Evolutionary conservation across 169 alveolate genomes (phyloP).

Genomic region (Babesia caballi): DNA sequence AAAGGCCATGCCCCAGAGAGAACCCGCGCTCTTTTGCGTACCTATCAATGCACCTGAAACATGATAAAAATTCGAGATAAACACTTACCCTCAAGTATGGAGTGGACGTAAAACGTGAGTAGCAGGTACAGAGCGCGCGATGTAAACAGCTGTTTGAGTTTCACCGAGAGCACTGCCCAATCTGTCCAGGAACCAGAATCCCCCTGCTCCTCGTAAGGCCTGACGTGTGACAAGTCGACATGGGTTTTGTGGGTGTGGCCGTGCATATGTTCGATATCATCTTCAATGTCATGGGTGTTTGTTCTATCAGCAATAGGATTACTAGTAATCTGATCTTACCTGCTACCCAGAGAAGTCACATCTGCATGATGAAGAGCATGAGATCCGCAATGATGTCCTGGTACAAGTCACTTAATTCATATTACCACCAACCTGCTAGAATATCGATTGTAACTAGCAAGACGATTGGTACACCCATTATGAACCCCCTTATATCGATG

Average conservation of each 20-base stretch:
- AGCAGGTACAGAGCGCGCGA: slow-evolving; percentile 55
- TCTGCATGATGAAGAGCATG: slow-evolving; percentile 11
- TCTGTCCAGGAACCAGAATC: neutral
- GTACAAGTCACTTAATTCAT: neutral
- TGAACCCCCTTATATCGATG: slow-evolving; percentile 55
- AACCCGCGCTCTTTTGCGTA: slow-evolving; percentile 20
- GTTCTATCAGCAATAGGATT: neutral
- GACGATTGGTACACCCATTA: slow-evolving; percentile 50
- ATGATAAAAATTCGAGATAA: neutral
- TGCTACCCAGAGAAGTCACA: slow-evolving; percentile 13
- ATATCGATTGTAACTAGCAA: slow-evolving; percentile 57
- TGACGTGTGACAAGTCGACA: slow-evolving; percentile 31
- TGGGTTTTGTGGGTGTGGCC: neutral
- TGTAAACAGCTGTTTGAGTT: slow-evolving; percentile 35
- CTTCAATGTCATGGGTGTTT: neutral
- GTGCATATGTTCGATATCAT: neutral
- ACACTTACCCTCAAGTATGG: slow-evolving; percentile 56
- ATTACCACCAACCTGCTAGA: slow-evolving; percentile 31
- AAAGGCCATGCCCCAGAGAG: slow-evolving; percentile 63
- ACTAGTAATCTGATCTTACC: neutral
- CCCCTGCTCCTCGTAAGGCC: slow-evolving; percentile 1
- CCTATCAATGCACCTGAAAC: slow-evolving; percentile 52
- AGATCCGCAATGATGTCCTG: slow-evolving; percentile 50
- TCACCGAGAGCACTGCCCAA: neutral
- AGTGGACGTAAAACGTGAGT: slow-evolving; percentile 55